Evolutionary conservation across 2,329 filamentous ascomycete genomes (phyloP).

Genomic region (Mariannaea sp.): DNA sequence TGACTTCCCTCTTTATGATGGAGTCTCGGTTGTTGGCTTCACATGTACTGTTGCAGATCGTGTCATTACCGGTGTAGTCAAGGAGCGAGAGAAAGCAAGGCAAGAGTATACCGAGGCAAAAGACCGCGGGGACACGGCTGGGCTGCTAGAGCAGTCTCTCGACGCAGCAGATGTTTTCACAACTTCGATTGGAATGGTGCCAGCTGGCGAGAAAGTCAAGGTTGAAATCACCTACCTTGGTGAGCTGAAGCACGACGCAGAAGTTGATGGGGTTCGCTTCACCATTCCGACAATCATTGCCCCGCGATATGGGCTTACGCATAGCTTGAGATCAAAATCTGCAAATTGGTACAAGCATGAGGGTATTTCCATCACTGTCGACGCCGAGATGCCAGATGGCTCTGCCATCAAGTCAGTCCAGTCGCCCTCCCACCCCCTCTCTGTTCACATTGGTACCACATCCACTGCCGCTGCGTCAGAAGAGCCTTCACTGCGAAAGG

Average conservation of each 20-base stretch:
- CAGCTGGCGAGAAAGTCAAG: slow-evolving; percentile 58
- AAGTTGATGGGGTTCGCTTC: slow-evolving; percentile 69
- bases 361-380: slow-evolving; percentile 42
- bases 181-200: slow-evolving; percentile 70
- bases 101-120: slow-evolving; percentile 64
- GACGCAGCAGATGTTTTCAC: slow-evolving; percentile 69
- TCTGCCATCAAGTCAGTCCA: slow-evolving; percentile 65
- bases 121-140: slow-evolving; percentile 63
- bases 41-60: slow-evolving; percentile 65
- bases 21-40: slow-evolving; percentile 71
- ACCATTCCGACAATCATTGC: slow-evolving; percentile 71
- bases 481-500: slow-evolving; percentile 60
- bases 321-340: slow-evolving; percentile 18
- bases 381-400: slow-evolving; percentile 54
- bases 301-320: slow-evolving; percentile 62
- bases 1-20: slow-evolving; percentile 73
- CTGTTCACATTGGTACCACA: slow-evolving; percentile 65
- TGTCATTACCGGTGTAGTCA: slow-evolving; percentile 67
- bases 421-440: slow-evolving; percentile 70
- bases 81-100: slow-evolving; percentile 66
- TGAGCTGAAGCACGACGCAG: slow-evolving; percentile 73
- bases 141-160: slow-evolving; percentile 65
- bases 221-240: slow-evolving; percentile 70
- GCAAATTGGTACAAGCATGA: slow-evolving; percentile 6
- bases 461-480: slow-evolving; percentile 44